A percentile compares a stretch with the other conserved stretches of the same genome.
phyloP scores from a whole-genome alignment of 225 moss, liverwort and hornwort genomes.

The Physcomitrium patens region DNA sequence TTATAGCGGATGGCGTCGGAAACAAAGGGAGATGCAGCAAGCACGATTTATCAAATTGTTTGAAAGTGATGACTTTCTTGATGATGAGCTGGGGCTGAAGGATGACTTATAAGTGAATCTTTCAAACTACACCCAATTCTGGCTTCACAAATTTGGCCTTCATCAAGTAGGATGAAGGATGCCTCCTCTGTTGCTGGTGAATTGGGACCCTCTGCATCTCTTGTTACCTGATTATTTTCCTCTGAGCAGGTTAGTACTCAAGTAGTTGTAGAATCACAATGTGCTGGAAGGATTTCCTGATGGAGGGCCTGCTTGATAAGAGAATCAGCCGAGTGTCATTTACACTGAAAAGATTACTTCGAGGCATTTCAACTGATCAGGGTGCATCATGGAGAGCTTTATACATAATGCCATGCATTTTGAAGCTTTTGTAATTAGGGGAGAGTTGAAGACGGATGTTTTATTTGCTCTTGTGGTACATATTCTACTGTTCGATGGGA shows the following conservation, averaged over 20 bases:
- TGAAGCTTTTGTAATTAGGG: neutral
- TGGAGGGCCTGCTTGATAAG: conserved; percentile 19
- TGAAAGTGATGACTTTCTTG: conserved; percentile 95
- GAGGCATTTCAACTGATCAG: neutral
- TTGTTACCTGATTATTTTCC: conserved; percentile 16
- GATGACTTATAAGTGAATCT: conserved; percentile 54
- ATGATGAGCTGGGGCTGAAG: conserved; percentile 88
- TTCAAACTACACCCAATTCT: neutral
- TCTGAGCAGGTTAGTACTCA: conserved; percentile 27
- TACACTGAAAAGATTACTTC: conserved; percentile 1
- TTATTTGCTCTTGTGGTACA: conserved; percentile 13
- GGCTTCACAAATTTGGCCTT: conserved; percentile 5
- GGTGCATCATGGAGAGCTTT: neutral
- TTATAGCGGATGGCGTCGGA: conserved; percentile 88
- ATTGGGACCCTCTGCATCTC: conserved; percentile 11
- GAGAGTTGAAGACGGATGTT: neutral
- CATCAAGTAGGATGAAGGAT: neutral
- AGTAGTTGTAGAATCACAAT: conserved; percentile 18
- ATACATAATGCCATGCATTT: neutral
- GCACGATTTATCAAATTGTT: conserved; percentile 92
- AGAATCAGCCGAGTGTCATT: conserved; percentile 22
- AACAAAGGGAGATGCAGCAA: conserved; percentile 86
- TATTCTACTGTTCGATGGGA: neutral
- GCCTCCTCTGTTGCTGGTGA: conserved; percentile 10
- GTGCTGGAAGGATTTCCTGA: conserved; percentile 9